Conservation (phyloP, 768 basidiomycete genomes). For the Lactifluus piperatus region DNA sequence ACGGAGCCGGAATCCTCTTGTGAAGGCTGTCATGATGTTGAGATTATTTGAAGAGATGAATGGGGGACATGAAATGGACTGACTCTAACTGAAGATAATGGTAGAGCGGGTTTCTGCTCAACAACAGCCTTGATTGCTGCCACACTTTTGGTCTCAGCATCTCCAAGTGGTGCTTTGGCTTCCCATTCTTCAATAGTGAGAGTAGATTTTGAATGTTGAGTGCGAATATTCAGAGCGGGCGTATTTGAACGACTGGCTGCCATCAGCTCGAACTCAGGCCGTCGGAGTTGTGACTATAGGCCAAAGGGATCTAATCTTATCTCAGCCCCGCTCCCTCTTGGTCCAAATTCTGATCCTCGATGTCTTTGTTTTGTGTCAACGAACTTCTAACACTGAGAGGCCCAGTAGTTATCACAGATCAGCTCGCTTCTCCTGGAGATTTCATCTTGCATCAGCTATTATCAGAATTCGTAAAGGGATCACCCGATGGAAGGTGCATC, state of each 20-base stretch:
- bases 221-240: constrained; percentile 20
- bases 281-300: no score
- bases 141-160: constrained; percentile 61
- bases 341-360: no score
- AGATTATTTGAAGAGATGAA: constrained; percentile 29
- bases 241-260: constrained; percentile 16
- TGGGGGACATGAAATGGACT: constrained; percentile 14
- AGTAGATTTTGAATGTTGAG: constrained; percentile 32
- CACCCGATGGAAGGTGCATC: constrained; percentile 30
- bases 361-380: constrained; percentile 40
- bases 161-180: constrained; percentile 62
- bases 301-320: no score
- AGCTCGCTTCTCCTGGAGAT: constrained; percentile 21
- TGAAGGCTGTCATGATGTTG: constrained; percentile 30
- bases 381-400: constrained; percentile 42
- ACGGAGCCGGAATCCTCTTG: constrained; percentile 30
- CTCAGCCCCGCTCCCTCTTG: no score
- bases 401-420: constrained; percentile 58
- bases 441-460: no score
- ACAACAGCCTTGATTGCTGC: constrained; percentile 50
- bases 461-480: no score
- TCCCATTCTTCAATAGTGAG: constrained; percentile 91
- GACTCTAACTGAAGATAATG: constrained; percentile 53
- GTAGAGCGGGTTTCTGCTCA: constrained; percentile 48
- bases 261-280: background rate